phyloP scores from a whole-genome alignment of 2,329 filamentous ascomycete species.

The Raffaelea arxii region DNA sequence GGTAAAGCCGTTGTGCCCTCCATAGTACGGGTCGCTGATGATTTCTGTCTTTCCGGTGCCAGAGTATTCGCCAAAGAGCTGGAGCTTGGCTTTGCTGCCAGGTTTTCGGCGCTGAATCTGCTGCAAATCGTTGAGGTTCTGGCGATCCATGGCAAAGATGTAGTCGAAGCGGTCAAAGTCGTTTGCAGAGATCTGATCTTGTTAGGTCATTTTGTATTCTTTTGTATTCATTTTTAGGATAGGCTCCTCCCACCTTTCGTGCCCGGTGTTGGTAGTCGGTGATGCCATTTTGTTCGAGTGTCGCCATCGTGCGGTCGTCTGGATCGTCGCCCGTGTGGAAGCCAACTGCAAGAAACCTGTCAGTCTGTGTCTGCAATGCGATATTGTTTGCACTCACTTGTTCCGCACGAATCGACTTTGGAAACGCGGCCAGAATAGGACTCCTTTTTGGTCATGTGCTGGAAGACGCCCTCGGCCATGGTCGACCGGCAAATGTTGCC shows the following conservation, averaged over 20 bases:
- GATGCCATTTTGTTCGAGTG: conserved; percentile 65
- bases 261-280: conserved; percentile 67
- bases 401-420: conserved; percentile 80
- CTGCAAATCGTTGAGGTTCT: conserved; percentile 65
- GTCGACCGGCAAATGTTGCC: conserved; percentile 93
- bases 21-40: conserved; percentile 87
- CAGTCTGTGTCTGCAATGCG: neutral
- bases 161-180: conserved; percentile 89
- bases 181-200: conserved; percentile 37
- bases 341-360: conserved; percentile 38
- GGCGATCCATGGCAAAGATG: conserved; percentile 86
- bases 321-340: conserved; percentile 74
- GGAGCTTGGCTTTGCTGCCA: conserved; percentile 54
- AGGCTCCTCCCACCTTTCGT: conserved; percentile 49
- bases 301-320: conserved; percentile 75
- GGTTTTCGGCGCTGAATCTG: conserved; percentile 48
- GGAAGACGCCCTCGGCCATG: conserved; percentile 94
- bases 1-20: conserved; percentile 70
- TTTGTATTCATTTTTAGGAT: neutral
- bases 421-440: conserved; percentile 51
- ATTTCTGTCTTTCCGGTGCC: conserved; percentile 60
- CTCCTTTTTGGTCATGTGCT: conserved; percentile 53
- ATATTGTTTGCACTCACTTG: conserved; percentile 23
- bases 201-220: neutral
- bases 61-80: conserved; percentile 77